Percentiles rank a stretch among this genome's conserved stretches.
Conservation (phyloP, 441 rosid species). For the Adansonia gregorii region DNA sequence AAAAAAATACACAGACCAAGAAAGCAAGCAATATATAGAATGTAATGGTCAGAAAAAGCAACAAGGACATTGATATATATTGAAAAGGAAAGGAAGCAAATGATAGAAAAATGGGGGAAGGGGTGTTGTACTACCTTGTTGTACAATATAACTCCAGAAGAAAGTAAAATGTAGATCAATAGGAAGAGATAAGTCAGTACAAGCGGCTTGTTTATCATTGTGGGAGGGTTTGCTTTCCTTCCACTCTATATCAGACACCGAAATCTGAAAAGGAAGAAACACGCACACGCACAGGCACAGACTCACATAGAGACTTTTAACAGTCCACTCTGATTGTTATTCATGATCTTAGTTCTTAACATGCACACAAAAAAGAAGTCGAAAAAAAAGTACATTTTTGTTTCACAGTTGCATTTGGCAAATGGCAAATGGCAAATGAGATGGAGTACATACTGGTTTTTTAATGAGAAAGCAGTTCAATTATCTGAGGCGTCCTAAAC, state of each 20-base stretch:
- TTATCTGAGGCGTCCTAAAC: background rate
- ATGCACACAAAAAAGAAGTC: background rate
- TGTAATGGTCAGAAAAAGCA: too few relatives aligned
- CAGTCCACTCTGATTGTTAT: background rate
- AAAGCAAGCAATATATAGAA: background rate
- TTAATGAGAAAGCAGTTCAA: background rate
- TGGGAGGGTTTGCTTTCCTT: conserved; percentile 28
- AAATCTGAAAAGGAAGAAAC: background rate
- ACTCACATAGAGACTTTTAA: too few relatives aligned
- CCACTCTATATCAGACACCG: background rate
- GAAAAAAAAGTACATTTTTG: too few relatives aligned
- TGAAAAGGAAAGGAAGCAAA: background rate
- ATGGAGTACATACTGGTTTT: background rate
- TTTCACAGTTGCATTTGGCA: background rate
- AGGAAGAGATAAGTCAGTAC: conserved; percentile 88
- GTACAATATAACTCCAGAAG: conserved; percentile 91
- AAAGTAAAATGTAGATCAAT: conserved; percentile 81
- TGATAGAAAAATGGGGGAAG: background rate
- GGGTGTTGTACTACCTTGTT: conserved; percentile 65
- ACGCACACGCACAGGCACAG: too few relatives aligned
- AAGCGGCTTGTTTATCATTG: conserved; percentile 74
- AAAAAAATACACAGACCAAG: too few relatives aligned
- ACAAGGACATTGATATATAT: background rate
- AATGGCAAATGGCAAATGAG: background rate
- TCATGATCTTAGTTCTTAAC: conserved; percentile 11